Conservation (phyloP, 495 filamentous ascomycete genomes). For the Penicillium goetzii region DNA sequence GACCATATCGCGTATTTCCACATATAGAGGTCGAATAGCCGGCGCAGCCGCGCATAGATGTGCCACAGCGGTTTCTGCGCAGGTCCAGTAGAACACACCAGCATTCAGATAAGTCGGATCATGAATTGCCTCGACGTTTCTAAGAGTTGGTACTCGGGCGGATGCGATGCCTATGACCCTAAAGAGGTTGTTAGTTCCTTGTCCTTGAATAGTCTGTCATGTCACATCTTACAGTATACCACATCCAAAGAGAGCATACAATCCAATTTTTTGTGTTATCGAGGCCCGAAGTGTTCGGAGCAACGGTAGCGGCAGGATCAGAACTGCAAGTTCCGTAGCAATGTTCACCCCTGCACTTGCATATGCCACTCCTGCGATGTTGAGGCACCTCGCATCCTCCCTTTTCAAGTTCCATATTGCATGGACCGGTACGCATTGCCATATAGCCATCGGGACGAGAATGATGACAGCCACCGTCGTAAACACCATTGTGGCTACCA, state of each 20-base stretch:
- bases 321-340: slow-evolving; percentile 17
- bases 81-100: slow-evolving; percentile 17
- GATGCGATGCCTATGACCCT: slow-evolving; percentile 22
- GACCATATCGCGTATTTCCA: slow-evolving; percentile 6
- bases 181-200: neutral
- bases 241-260: slow-evolving; percentile 20
- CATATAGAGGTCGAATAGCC: slow-evolving; percentile 19
- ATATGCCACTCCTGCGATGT: slow-evolving; percentile 17
- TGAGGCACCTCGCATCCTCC: slow-evolving; percentile 15
- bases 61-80: slow-evolving; percentile 18
- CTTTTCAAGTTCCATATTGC: slow-evolving; percentile 17
- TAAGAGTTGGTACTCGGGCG: slow-evolving; percentile 19
- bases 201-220: neutral
- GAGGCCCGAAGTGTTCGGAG: slow-evolving; percentile 17
- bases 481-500: slow-evolving; percentile 14
- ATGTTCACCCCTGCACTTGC: slow-evolving; percentile 22
- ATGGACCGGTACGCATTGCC: slow-evolving; percentile 20
- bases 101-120: slow-evolving; percentile 18
- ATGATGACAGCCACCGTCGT: slow-evolving; percentile 10
- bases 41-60: slow-evolving; percentile 21
- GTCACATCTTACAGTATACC: slow-evolving; percentile 16
- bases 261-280: slow-evolving; percentile 2
- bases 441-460: slow-evolving; percentile 19
- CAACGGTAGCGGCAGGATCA: slow-evolving; percentile 19
- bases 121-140: slow-evolving; percentile 10